These are phyloP conservation scores for Xylariaceae sp. DNA, from an alignment of 2,329 filamentous ascomycete genomes.

Conservation along the genomic window DNA sequence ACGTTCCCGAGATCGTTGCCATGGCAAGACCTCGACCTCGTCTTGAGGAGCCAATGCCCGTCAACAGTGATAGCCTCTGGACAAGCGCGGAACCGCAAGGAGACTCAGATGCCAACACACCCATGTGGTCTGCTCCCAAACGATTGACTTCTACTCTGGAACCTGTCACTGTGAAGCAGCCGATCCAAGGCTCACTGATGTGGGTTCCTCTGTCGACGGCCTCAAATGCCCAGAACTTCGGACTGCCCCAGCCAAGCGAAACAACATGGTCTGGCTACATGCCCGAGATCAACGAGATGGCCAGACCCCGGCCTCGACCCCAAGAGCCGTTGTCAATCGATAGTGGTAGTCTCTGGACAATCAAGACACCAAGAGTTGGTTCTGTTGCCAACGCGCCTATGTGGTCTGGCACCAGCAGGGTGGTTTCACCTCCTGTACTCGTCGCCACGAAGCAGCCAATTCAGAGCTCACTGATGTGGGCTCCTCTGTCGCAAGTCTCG, in stretches of 20 bases:
- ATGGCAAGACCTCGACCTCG: constrained; percentile 25
- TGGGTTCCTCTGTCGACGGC: no score
- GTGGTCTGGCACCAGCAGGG: no score
- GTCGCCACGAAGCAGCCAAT: no score
- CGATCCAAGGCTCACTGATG: no score
- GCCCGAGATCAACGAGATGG: constrained; percentile 17
- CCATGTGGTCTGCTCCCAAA: no score
- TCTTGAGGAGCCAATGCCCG: constrained; percentile 21
- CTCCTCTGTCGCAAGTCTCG: no score
- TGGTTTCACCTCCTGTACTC: no score
- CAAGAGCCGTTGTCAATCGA: constrained; percentile 28
- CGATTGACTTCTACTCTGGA: no score
- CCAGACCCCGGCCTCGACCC: constrained; percentile 25
- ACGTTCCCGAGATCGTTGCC: constrained; percentile 23
- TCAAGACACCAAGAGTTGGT: not conserved
- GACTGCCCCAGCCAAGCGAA: constrained; percentile 33
- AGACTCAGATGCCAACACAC: not conserved
- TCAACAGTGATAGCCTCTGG: constrained; percentile 37
- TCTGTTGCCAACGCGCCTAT: not conserved
- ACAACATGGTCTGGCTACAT: constrained; percentile 33
- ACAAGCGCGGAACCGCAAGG: not conserved
- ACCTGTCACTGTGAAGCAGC: no score
- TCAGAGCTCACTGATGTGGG: no score
- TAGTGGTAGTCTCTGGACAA: constrained; percentile 34
- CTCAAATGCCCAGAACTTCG: constrained; percentile 1